Conservation (phyloP, 306 rosid genomes). For the Medicago truncatula region DNA sequence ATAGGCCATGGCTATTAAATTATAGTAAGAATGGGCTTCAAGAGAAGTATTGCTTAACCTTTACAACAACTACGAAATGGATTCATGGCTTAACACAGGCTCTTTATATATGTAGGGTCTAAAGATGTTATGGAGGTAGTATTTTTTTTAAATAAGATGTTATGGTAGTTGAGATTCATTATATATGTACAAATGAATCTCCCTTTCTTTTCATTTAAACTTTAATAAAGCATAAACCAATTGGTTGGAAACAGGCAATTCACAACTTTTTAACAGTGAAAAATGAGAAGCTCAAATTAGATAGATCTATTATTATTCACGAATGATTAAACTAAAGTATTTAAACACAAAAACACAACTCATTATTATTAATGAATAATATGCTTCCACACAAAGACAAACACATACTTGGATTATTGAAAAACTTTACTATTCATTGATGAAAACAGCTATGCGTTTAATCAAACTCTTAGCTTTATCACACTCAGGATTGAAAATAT, state of each 20-base stretch:
- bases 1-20: slow-evolving; percentile 51
- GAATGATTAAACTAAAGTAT: no score
- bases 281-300: not conserved
- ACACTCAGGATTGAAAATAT: slow-evolving; percentile 58
- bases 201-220: no score
- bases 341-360: not conserved
- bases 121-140: slow-evolving; percentile 69
- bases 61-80: slow-evolving; percentile 81
- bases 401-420: not conserved
- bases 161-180: slow-evolving; percentile 52
- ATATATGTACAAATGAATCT: no score
- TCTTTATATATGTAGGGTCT: slow-evolving; percentile 57
- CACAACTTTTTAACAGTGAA: not conserved
- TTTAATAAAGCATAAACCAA: not conserved
- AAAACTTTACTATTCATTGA: slow-evolving; percentile 36
- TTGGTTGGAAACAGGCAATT: slow-evolving; percentile 1
- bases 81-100: slow-evolving; percentile 69
- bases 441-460: slow-evolving; percentile 55
- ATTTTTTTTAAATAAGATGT: no score
- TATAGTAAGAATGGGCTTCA: slow-evolving; percentile 1
- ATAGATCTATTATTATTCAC: not conserved
- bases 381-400: not conserved
- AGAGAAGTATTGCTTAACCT: slow-evolving; percentile 77
- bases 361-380: not conserved
- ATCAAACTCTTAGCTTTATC: slow-evolving; percentile 63